Evolutionary conservation across 1,139 yeast species (phyloP).

Genomic region (Pichia sp.): DNA sequence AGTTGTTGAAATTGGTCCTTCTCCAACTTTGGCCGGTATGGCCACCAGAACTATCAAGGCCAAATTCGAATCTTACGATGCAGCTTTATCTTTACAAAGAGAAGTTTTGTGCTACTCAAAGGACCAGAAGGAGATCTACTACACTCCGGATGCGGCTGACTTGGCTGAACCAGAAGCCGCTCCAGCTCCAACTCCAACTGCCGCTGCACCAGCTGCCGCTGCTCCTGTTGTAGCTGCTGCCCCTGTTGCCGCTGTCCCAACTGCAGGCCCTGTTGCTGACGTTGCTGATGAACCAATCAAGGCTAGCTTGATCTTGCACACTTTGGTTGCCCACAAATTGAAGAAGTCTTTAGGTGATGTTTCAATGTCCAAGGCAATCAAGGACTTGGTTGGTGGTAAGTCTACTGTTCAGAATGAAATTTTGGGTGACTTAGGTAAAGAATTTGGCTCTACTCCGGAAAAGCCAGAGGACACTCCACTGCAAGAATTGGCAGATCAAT

Average conservation of each 20-base stretch:
- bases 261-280: constrained; percentile 75
- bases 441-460: constrained; percentile 96
- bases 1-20: constrained; percentile 97
- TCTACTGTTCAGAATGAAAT: constrained; percentile 98
- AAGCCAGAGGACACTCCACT: constrained; percentile 98
- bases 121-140: constrained; percentile 93
- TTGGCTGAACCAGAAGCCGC: constrained; percentile 42
- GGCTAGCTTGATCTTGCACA: constrained; percentile 78
- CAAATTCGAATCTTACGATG: constrained; percentile 95
- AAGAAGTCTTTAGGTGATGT: constrained; percentile 85
- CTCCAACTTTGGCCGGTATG: constrained; percentile 98
- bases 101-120: constrained; percentile 93
- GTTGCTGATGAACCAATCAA: constrained; percentile 86
- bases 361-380: constrained; percentile 87
- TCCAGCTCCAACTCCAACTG: constrained; percentile 40
- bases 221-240: constrained; percentile 48
- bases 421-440: constrained; percentile 96
- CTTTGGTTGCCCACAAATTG: constrained; percentile 90
- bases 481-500: constrained; percentile 89
- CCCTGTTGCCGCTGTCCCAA: constrained; percentile 55
- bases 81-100: constrained; percentile 94
- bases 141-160: constrained; percentile 80
- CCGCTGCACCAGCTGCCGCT: constrained; percentile 41
- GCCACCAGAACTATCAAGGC: constrained; percentile 95
- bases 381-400: constrained; percentile 96